Base-by-base conservation (phyloP, 371 early-diverging fungal genomes). In the Dichotomocladium elegans region DNA sequence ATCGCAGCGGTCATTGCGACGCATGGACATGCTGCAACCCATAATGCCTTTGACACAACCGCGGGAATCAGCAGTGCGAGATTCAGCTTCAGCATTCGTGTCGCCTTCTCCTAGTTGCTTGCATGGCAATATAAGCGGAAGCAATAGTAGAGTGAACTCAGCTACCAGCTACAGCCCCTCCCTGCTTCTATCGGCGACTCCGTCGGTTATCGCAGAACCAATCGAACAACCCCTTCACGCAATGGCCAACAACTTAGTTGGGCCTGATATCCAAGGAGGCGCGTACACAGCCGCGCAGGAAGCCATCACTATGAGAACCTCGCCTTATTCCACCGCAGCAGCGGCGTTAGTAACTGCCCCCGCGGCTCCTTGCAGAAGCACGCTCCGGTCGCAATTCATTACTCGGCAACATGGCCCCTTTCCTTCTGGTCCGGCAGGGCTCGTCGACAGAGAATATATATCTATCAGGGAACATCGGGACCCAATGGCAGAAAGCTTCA, bases 201-300 rank as follows among this genome's bases (percentile, higher is more conserved):
- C 44, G 22, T 37, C 34, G 22, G 26, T 24, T 35, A 34, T 46
- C 40, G 46, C 47, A 42, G 40, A 48, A 26, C 46, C 35, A 31
- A 37, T 37, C 19, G 46, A 45, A 11, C 47, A 45, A 45, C 34
- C 41, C 7, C 28, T 44, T 28, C 31, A 51, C 28, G 68, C 72
- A 0, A 47, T 58, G 12, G 71, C 71, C n/a, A 37, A 64, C 37
- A 71, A 57, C 25, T 34, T 67, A 10, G 57, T 66, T 5, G 34
- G 59, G 9, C 67, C 70, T 28, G 65, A 64, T 30, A 51, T 35
- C 27, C 31, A 33, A 28, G 45, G 45, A 15, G 43, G 58, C 31
- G 58, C 51, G 11, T 58, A 45, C 37, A 50, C 58, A 12, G 49
- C 46, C n/a, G 42, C 27, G 17, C 44, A 43, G 29, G 27, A n/a